These are phyloP conservation scores for Lotus japonicus DNA, from an alignment of 306 rosid species.

Conservation along the genomic window DNA sequence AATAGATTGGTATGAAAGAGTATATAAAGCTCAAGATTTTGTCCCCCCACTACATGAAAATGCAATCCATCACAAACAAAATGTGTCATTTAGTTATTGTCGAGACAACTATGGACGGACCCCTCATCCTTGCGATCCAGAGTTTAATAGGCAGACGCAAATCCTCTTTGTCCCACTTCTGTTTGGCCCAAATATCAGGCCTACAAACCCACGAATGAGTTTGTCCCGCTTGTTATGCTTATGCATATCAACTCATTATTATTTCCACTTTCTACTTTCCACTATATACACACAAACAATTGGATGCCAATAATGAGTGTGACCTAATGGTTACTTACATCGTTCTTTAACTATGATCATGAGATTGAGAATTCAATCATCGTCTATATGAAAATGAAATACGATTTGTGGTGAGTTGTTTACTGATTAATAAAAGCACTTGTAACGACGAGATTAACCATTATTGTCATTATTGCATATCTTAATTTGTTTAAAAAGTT, in stretches of 20 bases:
- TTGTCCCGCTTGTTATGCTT: slow-evolving; percentile 16
- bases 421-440: too few species aligned
- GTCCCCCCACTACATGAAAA: slow-evolving; percentile 20
- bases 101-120: slow-evolving; percentile 27
- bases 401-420: too few species aligned
- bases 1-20: neutral
- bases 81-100: slow-evolving; percentile 27
- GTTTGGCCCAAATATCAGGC: slow-evolving; percentile 22
- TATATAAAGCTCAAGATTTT: slow-evolving; percentile 21
- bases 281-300: neutral
- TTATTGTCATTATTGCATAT: too few species aligned
- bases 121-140: slow-evolving; percentile 25
- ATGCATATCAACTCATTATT: neutral
- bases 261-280: slow-evolving; percentile 1
- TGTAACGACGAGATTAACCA: too few species aligned
- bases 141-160: slow-evolving; percentile 18
- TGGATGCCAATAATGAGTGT: too few species aligned
- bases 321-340: too few species aligned
- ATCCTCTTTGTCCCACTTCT: slow-evolving; percentile 25
- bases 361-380: too few species aligned
- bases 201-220: neutral
- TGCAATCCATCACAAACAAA: slow-evolving; percentile 20
- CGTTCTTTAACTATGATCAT: too few species aligned
- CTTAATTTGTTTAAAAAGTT: too few species aligned
- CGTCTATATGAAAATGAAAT: too few species aligned